phyloP scores from a whole-genome alignment of 2,329 filamentous ascomycete species.

The Aspergillus nomiae region DNA sequence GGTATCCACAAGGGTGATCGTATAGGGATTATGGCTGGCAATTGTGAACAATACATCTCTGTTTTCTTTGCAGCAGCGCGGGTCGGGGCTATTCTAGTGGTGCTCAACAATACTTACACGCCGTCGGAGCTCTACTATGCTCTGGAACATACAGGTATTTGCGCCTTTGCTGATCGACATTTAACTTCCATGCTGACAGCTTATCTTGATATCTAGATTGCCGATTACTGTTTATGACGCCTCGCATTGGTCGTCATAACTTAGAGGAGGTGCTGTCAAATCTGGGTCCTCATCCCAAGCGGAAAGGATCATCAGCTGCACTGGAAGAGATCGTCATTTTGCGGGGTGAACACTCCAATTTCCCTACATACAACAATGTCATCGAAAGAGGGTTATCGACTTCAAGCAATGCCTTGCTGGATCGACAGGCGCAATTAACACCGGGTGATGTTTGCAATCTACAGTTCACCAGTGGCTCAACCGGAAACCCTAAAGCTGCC shows the following conservation, averaged over 20 bases:
- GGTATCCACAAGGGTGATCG: slow-evolving; percentile 70
- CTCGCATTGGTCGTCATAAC: slow-evolving; percentile 66
- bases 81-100: slow-evolving; percentile 69
- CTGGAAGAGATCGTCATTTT: slow-evolving; percentile 61
- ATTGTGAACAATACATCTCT: slow-evolving; percentile 61
- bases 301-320: slow-evolving; percentile 35
- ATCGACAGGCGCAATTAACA: slow-evolving; percentile 58
- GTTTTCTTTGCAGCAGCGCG: slow-evolving; percentile 73
- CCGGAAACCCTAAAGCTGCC: slow-evolving; percentile 71
- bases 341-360: slow-evolving; percentile 56
- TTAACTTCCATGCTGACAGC: slow-evolving; percentile 4
- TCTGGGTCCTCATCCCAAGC: slow-evolving; percentile 44
- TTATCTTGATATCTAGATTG: slow-evolving; percentile 54
- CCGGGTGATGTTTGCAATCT: slow-evolving; percentile 71
- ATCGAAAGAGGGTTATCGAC: slow-evolving; percentile 55
- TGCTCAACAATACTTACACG: slow-evolving; percentile 82
- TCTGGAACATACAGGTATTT: slow-evolving; percentile 66
- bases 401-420: slow-evolving; percentile 54
- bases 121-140: slow-evolving; percentile 71
- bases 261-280: slow-evolving; percentile 62
- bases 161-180: neutral
- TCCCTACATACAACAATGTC: slow-evolving; percentile 63
- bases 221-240: slow-evolving; percentile 72
- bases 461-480: slow-evolving; percentile 76
- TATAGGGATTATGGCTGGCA: slow-evolving; percentile 72